These are phyloP conservation scores for Serendipita sp. DNA, from an alignment of 768 basidiomycete species.

Conservation along the genomic window DNA sequence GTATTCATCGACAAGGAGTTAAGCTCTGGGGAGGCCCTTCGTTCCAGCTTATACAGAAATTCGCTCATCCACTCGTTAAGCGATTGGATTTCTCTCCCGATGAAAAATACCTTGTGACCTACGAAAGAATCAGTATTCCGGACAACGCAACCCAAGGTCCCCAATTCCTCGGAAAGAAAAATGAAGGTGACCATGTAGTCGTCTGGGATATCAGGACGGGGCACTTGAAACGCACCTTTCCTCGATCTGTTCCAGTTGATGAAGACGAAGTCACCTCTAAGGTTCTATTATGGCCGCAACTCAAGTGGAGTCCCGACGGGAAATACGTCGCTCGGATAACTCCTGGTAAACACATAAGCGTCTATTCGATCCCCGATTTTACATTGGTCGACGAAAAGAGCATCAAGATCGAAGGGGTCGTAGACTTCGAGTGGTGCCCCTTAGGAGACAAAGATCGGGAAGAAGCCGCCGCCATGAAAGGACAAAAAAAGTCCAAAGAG, in stretches of 20 bases:
- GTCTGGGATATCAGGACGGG: constrained; percentile 98
- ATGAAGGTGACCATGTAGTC: constrained; percentile 91
- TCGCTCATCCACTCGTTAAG: constrained; percentile 89
- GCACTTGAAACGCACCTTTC: constrained; percentile 81
- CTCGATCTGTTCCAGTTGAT: constrained; percentile 33
- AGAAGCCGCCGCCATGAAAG: constrained; percentile 37
- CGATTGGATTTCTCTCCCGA: constrained; percentile 94
- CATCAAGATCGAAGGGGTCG: constrained; percentile 90
- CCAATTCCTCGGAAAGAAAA: constrained; percentile 78
- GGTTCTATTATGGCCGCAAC: constrained; percentile 66
- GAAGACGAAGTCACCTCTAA: constrained; percentile 38
- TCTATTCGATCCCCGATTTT: constrained; percentile 92
- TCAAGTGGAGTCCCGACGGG: constrained; percentile 97
- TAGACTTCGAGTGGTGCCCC: constrained; percentile 98
- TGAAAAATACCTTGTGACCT: constrained; percentile 92
- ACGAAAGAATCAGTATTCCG: constrained; percentile 82
- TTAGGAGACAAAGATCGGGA: constrained; percentile 78
- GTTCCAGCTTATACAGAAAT: constrained; percentile 76
- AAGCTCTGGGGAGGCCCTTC: constrained; percentile 89
- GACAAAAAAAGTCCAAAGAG: constrained; percentile 50
- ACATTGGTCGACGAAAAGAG: constrained; percentile 89
- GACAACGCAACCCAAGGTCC: constrained; percentile 67
- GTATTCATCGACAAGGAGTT: constrained; percentile 88
- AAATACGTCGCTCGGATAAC: constrained; percentile 82
- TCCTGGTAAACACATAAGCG: constrained; percentile 83